Evolutionary conservation across 805 yeast genomes (phyloP), one percentile per base, ranked within the genome.

Genomic region (Metschnikowia arizonensis): DNA sequence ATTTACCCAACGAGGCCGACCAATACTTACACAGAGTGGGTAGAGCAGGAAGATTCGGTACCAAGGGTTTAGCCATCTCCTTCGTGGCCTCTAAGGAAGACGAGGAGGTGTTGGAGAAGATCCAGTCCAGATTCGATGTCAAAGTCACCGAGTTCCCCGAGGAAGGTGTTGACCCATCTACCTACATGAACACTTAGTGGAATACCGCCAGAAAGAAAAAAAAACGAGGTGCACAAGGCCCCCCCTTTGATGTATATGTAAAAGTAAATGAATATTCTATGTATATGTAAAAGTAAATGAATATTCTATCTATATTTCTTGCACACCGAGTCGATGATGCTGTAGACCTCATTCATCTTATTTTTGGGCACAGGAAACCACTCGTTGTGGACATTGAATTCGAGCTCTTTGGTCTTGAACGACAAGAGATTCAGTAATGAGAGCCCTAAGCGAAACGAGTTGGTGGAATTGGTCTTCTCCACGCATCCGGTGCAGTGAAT

Each of bases 21-120:
- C 97, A 93, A 72, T 91, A 93, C 73, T 81, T 91, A 66, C 99
- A 91, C 77, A 88, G 99, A 77, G 99, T 91, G 53, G 99, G 99
- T 65, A 89, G 99, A 82, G 99, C 99, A 57, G 99, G 99, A 74
- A 90, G 99, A 80, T 91, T 91, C 62, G 99, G 99, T 77, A 91
- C 99, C 65, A 91, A 91, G 76, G 99, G 99, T 75, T 82, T 93
- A 60, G 95, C 97, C 44, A 79, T 93, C 48, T 88, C 97, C 33
- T 87, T 91, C 55, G 93, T 93, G 45, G 77, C 93, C 34, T 77
- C 83, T 48, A 85, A 82, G 60, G 91, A 83, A 53, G 99, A 93
- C 64, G 89, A 88, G 69, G 88, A 84, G 72, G 86, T 90, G 34
- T 78, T 93, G 68, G 85, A 79, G 61, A 85, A 88, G 73, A 93